Evolutionary conservation across 108 stramenopile genomes (phyloP), one percentile per base, ranked within the genome.

Genomic region (Nitzschia inconspicua): DNA sequence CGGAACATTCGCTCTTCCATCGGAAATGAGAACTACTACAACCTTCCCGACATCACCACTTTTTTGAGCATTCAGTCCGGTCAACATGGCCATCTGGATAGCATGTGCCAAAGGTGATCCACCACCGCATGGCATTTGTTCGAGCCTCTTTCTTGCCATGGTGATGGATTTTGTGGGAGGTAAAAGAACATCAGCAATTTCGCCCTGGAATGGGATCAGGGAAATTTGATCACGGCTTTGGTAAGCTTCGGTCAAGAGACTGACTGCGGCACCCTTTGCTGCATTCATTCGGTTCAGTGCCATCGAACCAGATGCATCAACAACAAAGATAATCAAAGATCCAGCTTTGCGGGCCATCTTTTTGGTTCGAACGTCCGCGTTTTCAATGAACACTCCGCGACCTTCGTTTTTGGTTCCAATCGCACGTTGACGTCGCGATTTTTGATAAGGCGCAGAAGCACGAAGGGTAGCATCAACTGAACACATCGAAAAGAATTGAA

Each of bases 201-300:
- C 95, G 46, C 95, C 95, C 62, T 98, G 97, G 90, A 98, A 98
- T 26, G 93, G 88, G 57, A 98, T 96, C 54, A 98, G 72, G 47
- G 82, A 88, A 62, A 98, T 94, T 63, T 96, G 80, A 67, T 98
- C 97, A 57, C 97, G 93, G 49, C 86, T 88, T 76, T 98, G 93
- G 84, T 98, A 98, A 19, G 97, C 97, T 63, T 96, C 95, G 18
- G 91, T 91, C 37, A 98, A 76, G 20, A 98, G 79, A 75, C 82
- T 85, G 73, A 96, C 88, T 36, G 95, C 95, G 11, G 97, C 97
- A 47, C 96, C 97, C 91, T 98, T 98, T 23, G 95, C 97, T 26
- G 95, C 95, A 73, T 98, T 94, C 97, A 98, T 98, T 46, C 97
- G 79, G 80, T 98, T 98, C 51, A 98, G 71, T 8, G 97, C 97